Conservation (phyloP, 2,329 filamentous ascomycete species). For the Venturiaceae sp. region DNA sequence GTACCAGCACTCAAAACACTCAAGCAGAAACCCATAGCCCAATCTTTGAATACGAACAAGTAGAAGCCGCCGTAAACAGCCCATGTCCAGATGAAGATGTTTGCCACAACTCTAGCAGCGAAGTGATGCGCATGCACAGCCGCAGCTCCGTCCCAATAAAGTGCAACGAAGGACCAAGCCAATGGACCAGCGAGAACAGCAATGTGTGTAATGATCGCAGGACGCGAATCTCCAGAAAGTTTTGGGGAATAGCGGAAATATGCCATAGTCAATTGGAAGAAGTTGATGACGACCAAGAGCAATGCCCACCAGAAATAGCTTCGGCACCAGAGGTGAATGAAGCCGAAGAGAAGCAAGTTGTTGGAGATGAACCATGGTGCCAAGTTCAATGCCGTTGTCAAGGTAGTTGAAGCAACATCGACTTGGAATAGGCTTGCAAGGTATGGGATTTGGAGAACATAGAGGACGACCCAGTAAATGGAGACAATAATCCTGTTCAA, state of each 20-base stretch:
- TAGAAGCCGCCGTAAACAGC: constrained; percentile 70
- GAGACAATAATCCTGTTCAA: constrained; percentile 54
- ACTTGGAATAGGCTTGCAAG: constrained; percentile 65
- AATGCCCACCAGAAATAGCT: constrained; percentile 67
- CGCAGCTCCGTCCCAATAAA: constrained; percentile 85
- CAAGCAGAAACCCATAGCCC: constrained; percentile 70
- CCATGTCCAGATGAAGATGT: constrained; percentile 81
- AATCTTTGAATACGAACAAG: constrained; percentile 62
- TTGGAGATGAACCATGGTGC: constrained; percentile 78
- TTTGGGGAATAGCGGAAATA: constrained; percentile 76
- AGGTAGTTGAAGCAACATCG: constrained; percentile 41
- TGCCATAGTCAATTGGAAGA: constrained; percentile 66
- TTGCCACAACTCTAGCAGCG: constrained; percentile 69
- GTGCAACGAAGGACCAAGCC: constrained; percentile 75
- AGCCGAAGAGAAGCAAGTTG: constrained; percentile 74
- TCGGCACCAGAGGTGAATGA: constrained; percentile 74
- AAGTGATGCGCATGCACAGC: constrained; percentile 61
- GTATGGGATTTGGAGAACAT: constrained; percentile 67
- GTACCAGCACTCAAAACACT: constrained; percentile 61
- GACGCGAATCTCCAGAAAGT: neutral
- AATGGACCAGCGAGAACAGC: constrained; percentile 68
- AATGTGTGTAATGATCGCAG: constrained; percentile 50
- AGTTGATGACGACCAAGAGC: constrained; percentile 68
- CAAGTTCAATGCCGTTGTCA: constrained; percentile 64
- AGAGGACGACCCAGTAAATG: constrained; percentile 69